Percentiles rank a stretch among this genome's conserved stretches.
Conservation (phyloP, 352 stramenopile species). For the Globisporangium sylvaticum region DNA sequence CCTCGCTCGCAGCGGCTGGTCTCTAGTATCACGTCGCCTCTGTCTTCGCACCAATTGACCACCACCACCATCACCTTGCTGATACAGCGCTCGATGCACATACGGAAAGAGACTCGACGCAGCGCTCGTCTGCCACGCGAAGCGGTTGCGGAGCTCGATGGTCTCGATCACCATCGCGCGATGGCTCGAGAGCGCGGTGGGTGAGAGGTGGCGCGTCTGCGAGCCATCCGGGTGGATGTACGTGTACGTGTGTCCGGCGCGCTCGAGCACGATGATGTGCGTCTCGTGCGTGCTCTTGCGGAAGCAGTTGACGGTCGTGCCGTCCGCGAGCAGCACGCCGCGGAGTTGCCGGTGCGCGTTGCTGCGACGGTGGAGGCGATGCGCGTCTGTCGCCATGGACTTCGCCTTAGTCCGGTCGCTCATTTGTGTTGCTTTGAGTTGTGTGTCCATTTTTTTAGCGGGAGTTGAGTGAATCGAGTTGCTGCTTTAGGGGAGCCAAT, state of each 20-base stretch:
- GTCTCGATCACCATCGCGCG: constrained; percentile 34
- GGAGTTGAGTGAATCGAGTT: not conserved
- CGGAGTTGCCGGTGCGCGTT: constrained; percentile 14
- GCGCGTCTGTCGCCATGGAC: not conserved
- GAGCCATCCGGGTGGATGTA: constrained; percentile 45
- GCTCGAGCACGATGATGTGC: constrained; percentile 57
- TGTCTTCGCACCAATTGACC: not conserved
- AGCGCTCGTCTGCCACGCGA: constrained; percentile 19
- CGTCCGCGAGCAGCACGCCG: constrained; percentile 51
- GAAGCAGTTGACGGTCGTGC: constrained; percentile 46
- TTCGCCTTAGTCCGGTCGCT: not conserved
- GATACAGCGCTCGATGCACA: constrained; percentile 28
- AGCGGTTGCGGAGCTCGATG: constrained; percentile 55
- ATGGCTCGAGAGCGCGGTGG: constrained; percentile 49
- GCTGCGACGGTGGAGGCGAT: not conserved
- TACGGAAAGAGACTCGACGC: constrained; percentile 29
- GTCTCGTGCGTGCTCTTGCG: constrained; percentile 40
- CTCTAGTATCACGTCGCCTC: not conserved
- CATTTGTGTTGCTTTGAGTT: not conserved
- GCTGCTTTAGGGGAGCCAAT: not conserved
- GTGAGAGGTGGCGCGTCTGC: constrained; percentile 50
- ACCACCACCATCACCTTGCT: not conserved
- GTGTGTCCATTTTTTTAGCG: not conserved
- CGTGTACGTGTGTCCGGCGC: constrained; percentile 54
- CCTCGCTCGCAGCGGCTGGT: constrained; percentile 21